Evolutionary conservation across 2,329 filamentous ascomycete genomes (phyloP), one percentile per base, ranked within the genome.

Genomic region (Aureobasidium leucospermi): DNA sequence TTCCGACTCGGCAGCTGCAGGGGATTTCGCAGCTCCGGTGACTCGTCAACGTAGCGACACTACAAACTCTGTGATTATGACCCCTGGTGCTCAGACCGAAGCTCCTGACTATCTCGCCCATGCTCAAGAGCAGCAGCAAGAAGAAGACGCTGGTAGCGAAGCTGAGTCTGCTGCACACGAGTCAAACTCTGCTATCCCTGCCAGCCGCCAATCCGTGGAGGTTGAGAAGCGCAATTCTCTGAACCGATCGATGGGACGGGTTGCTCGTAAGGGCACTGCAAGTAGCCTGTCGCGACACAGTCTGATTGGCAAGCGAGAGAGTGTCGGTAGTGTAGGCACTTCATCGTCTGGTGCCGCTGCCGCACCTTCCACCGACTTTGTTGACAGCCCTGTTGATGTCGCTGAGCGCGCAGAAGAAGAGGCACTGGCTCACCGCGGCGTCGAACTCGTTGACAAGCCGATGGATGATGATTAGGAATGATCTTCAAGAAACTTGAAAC

Each of bases 391-490:
- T 3, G 60, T 65, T 13, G 66, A 64, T 16, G 58, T 56, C 13
- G 61, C 53, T 13, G 51, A 58, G 15, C 62, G 63, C 51, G 70
- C 61, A 75, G 63, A 74, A 73, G 51, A 60, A 65, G 60, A 71
- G 71, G 58, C 66, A 19, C 23, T 43, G 29, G 23, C 43, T 29
- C 55, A 68, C 47, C 72, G 76, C 53, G 83, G 85, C 6, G 86
- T 90, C 43, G 86, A 85, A 65, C 76, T 91, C 67, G 84, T 84
- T 67, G 88, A 91, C 71, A 85, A 83, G 73, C 85, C 87, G n/a
- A 89, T 90, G 85, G 86, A 90, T 48, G 61, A 63, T 57, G 52
- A 56, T 32, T 56, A 56, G 52, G 52, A 56, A 56, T 56, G 52
- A 56, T 56, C 52, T 46, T 43, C 41, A 36, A 42, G 39, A 46